A percentile compares a stretch with the other conserved stretches of the same genome.
Conservation (phyloP, 129 eudicot genomes). For the Calendula officinalis region DNA sequence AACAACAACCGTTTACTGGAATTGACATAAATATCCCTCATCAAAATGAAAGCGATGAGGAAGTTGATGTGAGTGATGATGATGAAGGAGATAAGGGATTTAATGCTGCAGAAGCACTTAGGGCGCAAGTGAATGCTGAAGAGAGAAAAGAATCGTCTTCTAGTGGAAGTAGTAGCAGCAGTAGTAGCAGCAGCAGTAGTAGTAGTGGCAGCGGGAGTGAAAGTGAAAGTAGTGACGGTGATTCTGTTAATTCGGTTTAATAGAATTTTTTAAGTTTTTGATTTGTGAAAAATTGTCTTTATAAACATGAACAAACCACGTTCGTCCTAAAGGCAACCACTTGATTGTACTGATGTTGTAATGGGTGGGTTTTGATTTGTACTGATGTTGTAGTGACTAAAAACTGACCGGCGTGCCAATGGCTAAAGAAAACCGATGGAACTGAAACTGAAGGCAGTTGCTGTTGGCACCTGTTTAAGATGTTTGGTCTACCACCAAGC, state of each 20-base stretch:
- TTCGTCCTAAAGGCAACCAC: too few species aligned
- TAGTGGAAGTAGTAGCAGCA: constrained; percentile 62
- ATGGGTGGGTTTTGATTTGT: too few species aligned
- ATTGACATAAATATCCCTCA: constrained; percentile 89
- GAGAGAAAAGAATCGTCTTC: constrained; percentile 52
- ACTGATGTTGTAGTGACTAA: too few species aligned
- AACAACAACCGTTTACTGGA: constrained; percentile 49
- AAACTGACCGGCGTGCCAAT: too few species aligned
- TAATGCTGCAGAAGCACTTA: constrained; percentile 93
- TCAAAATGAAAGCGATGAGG: constrained; percentile 69
- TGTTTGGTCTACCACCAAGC: too few species aligned
- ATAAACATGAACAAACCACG: too few species aligned
- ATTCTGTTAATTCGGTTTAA: constrained; percentile 67
- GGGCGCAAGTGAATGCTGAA: constrained; percentile 80
- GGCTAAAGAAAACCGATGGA: too few species aligned
- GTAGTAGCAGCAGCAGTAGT: constrained; percentile 60
- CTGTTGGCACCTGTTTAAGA: too few species aligned
- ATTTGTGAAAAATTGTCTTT: not conserved
- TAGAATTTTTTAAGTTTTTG: constrained; percentile 1
- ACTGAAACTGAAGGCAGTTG: too few species aligned
- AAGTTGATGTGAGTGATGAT: constrained; percentile 77
- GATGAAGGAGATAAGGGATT: constrained; percentile 57
- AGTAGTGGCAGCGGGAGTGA: constrained; percentile 51
- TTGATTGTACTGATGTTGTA: too few species aligned
- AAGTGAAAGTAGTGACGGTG: constrained; percentile 69